These are phyloP conservation scores for Komagataella phaffii DNA, from an alignment of 805 yeast species.

Conservation along the genomic window DNA sequence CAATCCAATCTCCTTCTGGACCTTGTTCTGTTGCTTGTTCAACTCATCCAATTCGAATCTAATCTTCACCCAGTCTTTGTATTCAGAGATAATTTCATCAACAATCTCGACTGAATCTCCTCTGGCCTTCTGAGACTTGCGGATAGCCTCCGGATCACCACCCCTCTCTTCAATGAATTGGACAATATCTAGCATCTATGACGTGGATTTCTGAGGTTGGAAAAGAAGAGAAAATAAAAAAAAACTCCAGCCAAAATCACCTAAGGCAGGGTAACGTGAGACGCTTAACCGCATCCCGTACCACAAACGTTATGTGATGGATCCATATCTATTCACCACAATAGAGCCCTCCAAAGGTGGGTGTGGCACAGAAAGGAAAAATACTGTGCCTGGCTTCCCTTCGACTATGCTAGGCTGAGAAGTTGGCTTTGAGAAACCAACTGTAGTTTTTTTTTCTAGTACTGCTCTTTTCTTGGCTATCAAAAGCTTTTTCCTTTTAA, in stretches of 20 bases:
- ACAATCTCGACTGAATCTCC: constrained; percentile 91
- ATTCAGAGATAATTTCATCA: constrained; percentile 85
- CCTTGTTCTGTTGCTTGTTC: constrained; percentile 77
- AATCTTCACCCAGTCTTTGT: constrained; percentile 84
- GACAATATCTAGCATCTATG: constrained; percentile 75
- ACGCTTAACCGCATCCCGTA: neutral
- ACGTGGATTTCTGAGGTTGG: neutral
- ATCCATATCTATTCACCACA: neutral
- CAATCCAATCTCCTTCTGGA: constrained; percentile 87
- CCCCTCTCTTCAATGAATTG: constrained; percentile 94
- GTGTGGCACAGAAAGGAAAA: neutral
- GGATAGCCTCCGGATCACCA: constrained; percentile 84
- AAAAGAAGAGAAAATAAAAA: neutral
- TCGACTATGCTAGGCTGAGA: neutral
- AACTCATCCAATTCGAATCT: constrained; percentile 83
- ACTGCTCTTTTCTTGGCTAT: neutral
- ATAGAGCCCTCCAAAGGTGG: neutral
- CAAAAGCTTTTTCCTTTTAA: neutral
- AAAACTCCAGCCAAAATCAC: neutral
- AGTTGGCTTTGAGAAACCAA: neutral
- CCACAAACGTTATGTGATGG: neutral
- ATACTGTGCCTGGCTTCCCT: neutral
- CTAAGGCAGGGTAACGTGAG: neutral
- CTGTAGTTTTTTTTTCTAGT: neutral
- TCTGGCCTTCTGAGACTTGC: constrained; percentile 84